phyloP scores from a whole-genome alignment of 1,284 basidiomycete genomes.

The Fomitiporia mediterranea region DNA sequence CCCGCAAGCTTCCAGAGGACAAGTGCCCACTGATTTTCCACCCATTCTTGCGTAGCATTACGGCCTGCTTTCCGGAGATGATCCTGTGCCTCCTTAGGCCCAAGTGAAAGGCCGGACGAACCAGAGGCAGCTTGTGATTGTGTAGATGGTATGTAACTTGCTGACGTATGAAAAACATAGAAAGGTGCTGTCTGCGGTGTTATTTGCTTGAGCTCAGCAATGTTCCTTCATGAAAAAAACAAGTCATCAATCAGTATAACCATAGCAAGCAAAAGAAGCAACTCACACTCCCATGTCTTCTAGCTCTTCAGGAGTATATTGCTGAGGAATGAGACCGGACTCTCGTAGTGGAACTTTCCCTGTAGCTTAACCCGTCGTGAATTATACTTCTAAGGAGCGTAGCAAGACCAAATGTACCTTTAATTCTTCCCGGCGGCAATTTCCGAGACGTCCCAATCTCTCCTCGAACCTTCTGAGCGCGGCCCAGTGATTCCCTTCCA shows the following conservation, averaged over 20 bases:
- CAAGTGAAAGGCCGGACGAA: slow-evolving; percentile 33
- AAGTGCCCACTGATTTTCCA: slow-evolving; percentile 86
- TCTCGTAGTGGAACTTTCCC: slow-evolving; percentile 35
- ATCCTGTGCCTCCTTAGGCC: slow-evolving; percentile 48
- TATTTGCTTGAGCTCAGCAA: slow-evolving; percentile 53
- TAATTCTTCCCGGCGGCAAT: neutral
- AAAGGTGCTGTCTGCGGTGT: slow-evolving; percentile 53
- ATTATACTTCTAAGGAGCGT: neutral
- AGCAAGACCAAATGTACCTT: neutral
- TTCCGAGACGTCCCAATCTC: no score
- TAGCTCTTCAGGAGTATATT: slow-evolving; percentile 46
- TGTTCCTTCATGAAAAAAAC: slow-evolving; percentile 47
- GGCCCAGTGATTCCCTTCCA: slow-evolving; percentile 35
- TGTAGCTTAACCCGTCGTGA: neutral
- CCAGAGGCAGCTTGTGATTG: slow-evolving; percentile 22
- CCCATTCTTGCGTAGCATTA: slow-evolving; percentile 70
- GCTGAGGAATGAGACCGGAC: slow-evolving; percentile 56
- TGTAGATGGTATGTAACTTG: slow-evolving; percentile 21
- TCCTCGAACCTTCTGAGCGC: no score
- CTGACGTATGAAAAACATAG: slow-evolving; percentile 56
- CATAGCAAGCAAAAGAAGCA: neutral
- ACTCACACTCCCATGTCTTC: slow-evolving; percentile 60
- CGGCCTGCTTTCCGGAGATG: slow-evolving; percentile 52
- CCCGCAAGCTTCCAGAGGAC: slow-evolving; percentile 95
- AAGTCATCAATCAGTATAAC: slow-evolving; percentile 21